Percentiles rank a stretch among this genome's conserved stretches.
phyloP scores from a whole-genome alignment of 768 basidiomycete species.

The Panaeolus cyanescens region DNA sequence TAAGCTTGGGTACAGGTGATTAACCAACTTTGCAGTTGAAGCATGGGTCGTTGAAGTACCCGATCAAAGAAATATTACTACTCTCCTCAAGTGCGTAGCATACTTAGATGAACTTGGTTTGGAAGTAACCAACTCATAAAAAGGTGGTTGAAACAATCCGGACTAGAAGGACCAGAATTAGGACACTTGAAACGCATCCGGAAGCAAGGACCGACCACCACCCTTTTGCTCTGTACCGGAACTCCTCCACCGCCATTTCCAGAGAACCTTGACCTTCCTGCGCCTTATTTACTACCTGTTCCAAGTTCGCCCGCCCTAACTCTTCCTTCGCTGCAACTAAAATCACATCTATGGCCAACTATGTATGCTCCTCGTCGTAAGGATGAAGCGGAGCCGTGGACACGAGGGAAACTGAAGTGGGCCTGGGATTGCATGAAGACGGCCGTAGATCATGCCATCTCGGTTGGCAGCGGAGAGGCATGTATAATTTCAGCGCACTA shows the following conservation, averaged over 20 bases:
- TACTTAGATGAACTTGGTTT: not conserved
- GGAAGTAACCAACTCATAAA: not conserved
- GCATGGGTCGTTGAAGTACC: conserved; percentile 82
- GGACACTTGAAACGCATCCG: conserved; percentile 80
- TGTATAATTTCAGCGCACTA: no score
- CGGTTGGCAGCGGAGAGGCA: conserved; percentile 63
- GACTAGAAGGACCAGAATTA: conserved; percentile 61
- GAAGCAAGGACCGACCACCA: conserved; percentile 46
- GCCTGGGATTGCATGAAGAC: conserved; percentile 65
- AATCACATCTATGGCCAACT: conserved; percentile 86
- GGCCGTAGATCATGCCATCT: conserved; percentile 50
- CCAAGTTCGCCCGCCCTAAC: conserved; percentile 73
- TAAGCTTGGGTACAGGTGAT: not conserved
- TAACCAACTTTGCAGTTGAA: conserved; percentile 42
- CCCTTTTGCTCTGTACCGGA: conserved; percentile 53
- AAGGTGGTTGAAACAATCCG: conserved; percentile 72
- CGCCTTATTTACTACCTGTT: conserved; percentile 60
- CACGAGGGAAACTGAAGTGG: conserved; percentile 69
- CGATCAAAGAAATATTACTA: conserved; percentile 56
- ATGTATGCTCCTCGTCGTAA: conserved; percentile 70
- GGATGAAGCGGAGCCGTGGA: conserved; percentile 69
- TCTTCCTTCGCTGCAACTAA: conserved; percentile 59
- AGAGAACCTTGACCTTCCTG: conserved; percentile 40
- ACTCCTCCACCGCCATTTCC: conserved; percentile 52
- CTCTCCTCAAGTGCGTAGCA: conserved; percentile 59